Evolutionary conservation across 2,329 filamentous ascomycete genomes (phyloP), one percentile per base, ranked within the genome.

Genomic region (Aspergillus neoniger): DNA sequence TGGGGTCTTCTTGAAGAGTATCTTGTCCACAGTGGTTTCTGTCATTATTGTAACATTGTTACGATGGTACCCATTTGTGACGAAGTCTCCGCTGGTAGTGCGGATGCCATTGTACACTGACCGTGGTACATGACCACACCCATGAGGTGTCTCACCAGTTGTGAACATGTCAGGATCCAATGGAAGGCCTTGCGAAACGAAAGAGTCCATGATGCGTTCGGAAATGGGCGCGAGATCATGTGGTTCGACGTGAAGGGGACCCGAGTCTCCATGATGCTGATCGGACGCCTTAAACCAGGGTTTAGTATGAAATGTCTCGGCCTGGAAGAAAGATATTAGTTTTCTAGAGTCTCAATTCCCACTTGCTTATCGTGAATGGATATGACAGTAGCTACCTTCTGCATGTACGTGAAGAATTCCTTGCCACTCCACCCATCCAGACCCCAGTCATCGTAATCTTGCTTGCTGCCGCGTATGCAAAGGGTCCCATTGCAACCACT

Each of bases 131-230:
- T 86, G 84, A 2, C 85, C 84, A 64, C 84, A 86, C 0, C 83
- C 84, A 55, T 85, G 80, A 1, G 83, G 72, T 19, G 79, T 80
- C 30, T 81, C 76, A 17, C 82, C 82, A 23, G 79, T 82, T 0
- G 81, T 80, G 67, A 87, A 87, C 83, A 88, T 86, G 63, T 88
- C 85, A 17, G 79, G 77, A 43, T 84, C 79, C n/a, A 85, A 75
- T 0, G 82, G 80, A 0, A 88, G 70, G 58, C 85, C 85, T 61
- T 82, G 74, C 2, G 81, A 83, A 8, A 83, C 72, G 72, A 86
- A 81, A 0, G 84, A 86, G 51, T 86, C 79, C 28, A 82, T 74
- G 9, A 87, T 70, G 30, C 82, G 76, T 48, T 86, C 73, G 2
- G 84, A 85, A 36, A 88, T 87, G 1, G 85, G 84, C 2, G 83